phyloP scores from a whole-genome alignment of 1,284 basidiomycete genomes.

The Puccinia novopanici region DNA sequence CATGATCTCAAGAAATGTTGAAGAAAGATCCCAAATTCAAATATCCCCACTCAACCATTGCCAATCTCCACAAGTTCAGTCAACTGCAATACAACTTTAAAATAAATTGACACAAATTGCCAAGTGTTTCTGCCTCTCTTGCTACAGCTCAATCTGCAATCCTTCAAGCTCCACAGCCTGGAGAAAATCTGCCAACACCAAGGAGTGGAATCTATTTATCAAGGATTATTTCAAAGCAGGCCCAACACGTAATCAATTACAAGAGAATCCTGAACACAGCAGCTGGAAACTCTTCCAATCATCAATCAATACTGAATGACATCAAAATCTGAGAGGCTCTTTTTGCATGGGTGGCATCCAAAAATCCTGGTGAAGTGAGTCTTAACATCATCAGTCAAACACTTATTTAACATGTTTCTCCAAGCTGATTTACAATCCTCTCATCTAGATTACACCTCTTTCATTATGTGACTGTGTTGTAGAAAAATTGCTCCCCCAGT shows the following conservation, averaged over 20 bases:
- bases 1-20: neutral
- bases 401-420: neutral
- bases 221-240: neutral
- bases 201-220: conserved; percentile 10
- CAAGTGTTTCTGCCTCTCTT: conserved; percentile 9
- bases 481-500: neutral
- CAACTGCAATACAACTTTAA: conserved; percentile 1
- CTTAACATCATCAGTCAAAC: neutral
- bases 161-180: neutral
- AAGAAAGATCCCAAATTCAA: conserved; percentile 13
- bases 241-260: neutral
- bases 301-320: neutral
- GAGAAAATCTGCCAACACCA: neutral
- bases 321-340: neutral
- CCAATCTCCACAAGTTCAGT: neutral
- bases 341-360: neutral
- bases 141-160: conserved; percentile 3
- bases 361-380: conserved; percentile 13
- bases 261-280: neutral
- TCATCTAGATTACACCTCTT: neutral
- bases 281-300: neutral
- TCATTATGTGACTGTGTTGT: neutral
- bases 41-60: neutral
- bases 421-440: neutral
- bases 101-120: neutral